phyloP scores from a whole-genome alignment of 202 grass and related monocot genomes.

The Panicum hallii region DNA sequence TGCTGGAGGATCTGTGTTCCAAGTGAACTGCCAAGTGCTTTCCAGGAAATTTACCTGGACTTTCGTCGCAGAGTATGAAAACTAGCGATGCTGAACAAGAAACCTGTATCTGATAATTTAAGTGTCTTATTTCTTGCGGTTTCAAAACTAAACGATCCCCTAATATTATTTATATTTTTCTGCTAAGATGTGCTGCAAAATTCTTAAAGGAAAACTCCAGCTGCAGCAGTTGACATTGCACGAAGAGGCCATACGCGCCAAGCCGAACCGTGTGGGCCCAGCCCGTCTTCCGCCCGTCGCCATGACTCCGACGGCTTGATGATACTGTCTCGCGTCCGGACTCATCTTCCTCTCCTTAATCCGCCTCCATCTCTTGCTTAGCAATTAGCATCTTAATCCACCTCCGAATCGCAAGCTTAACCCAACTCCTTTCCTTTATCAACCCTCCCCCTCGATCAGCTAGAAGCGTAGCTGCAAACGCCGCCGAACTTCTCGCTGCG shows the following conservation, averaged over 20 bases:
- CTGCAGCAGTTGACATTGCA: constrained; percentile 3
- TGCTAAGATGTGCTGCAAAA: not conserved
- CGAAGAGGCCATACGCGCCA: not conserved
- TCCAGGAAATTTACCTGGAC: not conserved
- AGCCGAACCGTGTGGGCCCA: constrained; percentile 17
- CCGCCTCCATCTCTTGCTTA: constrained; percentile 16
- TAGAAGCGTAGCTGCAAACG: not conserved
- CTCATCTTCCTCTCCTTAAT: not conserved
- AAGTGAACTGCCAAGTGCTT: constrained; percentile 11
- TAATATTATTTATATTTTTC: not conserved
- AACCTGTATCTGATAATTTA: not conserved
- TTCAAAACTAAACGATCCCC: not conserved
- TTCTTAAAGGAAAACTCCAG: not conserved
- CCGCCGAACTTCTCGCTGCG: not conserved
- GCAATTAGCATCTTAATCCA: not conserved
- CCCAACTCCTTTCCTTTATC: constrained; percentile 15
- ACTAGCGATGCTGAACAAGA: not conserved
- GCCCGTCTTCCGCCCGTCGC: not conserved
- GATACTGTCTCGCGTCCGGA: not conserved
- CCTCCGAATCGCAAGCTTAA: not conserved
- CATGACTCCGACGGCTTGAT: not conserved
- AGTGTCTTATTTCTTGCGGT: not conserved
- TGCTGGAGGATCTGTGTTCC: not conserved
- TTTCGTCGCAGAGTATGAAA: not conserved
- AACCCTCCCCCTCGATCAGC: not conserved